phyloP scores from a whole-genome alignment of 2,329 filamentous ascomycete species.

The Fusarium zealandicum region DNA sequence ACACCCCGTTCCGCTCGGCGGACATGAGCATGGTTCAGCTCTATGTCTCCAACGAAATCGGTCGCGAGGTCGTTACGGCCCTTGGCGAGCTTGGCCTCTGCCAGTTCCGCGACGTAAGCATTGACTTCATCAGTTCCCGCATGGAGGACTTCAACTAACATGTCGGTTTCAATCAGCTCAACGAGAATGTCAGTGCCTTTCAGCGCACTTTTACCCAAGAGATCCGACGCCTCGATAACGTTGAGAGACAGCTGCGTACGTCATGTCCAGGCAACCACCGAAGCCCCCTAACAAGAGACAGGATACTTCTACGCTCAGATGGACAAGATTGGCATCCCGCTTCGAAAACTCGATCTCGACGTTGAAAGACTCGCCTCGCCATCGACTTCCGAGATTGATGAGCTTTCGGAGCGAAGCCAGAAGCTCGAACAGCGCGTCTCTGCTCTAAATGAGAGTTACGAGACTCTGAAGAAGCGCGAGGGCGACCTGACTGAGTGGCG shows the following conservation, averaged over 20 bases:
- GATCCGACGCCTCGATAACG: conserved; percentile 96
- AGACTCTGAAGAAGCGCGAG: conserved; percentile 96
- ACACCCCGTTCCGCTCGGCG: conserved; percentile 99
- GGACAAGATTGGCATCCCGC: conserved; percentile 86
- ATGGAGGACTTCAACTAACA: conserved; percentile 26
- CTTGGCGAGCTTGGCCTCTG: conserved; percentile 95
- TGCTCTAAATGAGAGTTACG: conserved; percentile 96
- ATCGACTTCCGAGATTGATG: conserved; percentile 93
- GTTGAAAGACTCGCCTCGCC: conserved; percentile 85
- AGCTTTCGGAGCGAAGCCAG: conserved; percentile 90
- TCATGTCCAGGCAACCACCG: conserved; percentile 40
- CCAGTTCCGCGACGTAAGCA: conserved; percentile 92
- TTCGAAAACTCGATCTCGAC: conserved; percentile 92
- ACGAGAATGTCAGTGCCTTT: conserved; percentile 90
- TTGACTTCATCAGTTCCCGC: conserved; percentile 27
- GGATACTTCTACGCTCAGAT: conserved; percentile 96
- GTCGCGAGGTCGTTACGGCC: conserved; percentile 94
- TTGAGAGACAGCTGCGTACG: conserved; percentile 95
- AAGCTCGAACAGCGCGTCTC: conserved; percentile 89
- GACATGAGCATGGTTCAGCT: conserved; percentile 99
- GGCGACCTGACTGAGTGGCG: conserved; percentile 98
- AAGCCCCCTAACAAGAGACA: conserved; percentile 51
- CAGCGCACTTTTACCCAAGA: conserved; percentile 98
- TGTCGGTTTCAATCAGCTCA: conserved; percentile 67
- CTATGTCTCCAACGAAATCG: conserved; percentile 99